Percentiles rank a stretch among this genome's conserved stretches.
Evolutionary conservation across 306 rosid genomes (phyloP).

Genomic region (Cucurbita maxima): DNA sequence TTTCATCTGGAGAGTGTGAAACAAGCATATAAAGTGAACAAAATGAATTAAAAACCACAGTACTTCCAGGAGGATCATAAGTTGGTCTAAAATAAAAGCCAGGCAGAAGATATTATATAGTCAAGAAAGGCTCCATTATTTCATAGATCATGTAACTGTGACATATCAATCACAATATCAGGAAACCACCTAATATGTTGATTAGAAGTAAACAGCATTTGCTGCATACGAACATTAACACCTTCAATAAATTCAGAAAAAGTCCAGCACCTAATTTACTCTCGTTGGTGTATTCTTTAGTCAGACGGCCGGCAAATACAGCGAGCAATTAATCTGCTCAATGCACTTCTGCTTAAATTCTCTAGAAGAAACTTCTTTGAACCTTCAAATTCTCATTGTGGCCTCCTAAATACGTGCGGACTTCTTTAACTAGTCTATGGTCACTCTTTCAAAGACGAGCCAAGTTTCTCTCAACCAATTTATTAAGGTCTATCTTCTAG

Average conservation of each 20-base stretch:
- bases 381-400: not conserved
- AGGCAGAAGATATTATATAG: too few species aligned
- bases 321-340: not conserved
- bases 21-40: constrained; percentile 6
- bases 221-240: not conserved
- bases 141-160: too few species aligned
- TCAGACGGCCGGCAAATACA: not conserved
- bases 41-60: too few species aligned
- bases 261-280: not conserved
- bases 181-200: not conserved
- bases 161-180: not conserved
- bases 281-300: not conserved
- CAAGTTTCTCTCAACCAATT: not conserved
- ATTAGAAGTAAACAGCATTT: not conserved
- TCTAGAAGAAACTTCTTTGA: not conserved
- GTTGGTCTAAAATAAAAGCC: too few species aligned
- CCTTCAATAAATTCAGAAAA: not conserved
- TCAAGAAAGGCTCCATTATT: too few species aligned
- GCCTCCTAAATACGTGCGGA: not conserved
- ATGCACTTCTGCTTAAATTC: not conserved
- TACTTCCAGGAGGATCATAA: too few species aligned
- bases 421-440: not conserved
- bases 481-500: not conserved
- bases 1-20: constrained; percentile 48
- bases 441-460: not conserved